Base-by-base conservation (phyloP, 179 eudicot species). In the Corrigiola litoralis region DNA sequence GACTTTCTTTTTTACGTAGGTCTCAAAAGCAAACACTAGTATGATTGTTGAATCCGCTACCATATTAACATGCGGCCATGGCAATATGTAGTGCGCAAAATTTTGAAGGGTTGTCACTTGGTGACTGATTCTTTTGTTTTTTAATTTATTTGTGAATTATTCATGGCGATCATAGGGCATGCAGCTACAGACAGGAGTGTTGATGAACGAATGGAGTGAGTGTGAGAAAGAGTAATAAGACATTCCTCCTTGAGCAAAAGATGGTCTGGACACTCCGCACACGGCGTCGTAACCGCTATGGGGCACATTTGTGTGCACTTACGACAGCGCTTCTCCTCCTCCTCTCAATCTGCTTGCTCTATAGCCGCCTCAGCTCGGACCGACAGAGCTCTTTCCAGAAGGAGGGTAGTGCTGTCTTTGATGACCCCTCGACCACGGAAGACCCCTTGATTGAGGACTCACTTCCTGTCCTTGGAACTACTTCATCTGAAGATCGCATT, bases 301-400 rank as follows among this genome's bases (percentile, higher is more conserved):
- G 81, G 33, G 69, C 82, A 16, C 84, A 75, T 28, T 6, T 80
- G 25, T 85, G 85, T 75, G 84, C 87, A 61, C 5, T 84, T 11
- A 24, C 81, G 38, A 72, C 89, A 18, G 84, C 84, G 42, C 32
- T 88, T 41, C 87, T 88, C 68, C 91, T 85, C 72, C 87, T 85
- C 66, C 63, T 85, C 62, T 82, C 89, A 31, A 82, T 88, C 59
- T 71, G 80, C 25, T 81, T 85, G 45, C 87, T 84, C 58, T 50
- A 85, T 74, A 77, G 58, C 65, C 84, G 85, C 68, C 82, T 84
- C 52, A 73, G 71, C 60, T 59, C 77, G 64, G 63, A 68, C 61
- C 69, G 59, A 4, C 85, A 44, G 65, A 61, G 65, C n/a, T 45
- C 63, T 68, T 53, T 45, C 33, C 72, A 54, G 32, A 58, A 38